Base-by-base conservation (phyloP, 2,329 filamentous ascomycete species). In the Phyllosticta capitalensis region DNA sequence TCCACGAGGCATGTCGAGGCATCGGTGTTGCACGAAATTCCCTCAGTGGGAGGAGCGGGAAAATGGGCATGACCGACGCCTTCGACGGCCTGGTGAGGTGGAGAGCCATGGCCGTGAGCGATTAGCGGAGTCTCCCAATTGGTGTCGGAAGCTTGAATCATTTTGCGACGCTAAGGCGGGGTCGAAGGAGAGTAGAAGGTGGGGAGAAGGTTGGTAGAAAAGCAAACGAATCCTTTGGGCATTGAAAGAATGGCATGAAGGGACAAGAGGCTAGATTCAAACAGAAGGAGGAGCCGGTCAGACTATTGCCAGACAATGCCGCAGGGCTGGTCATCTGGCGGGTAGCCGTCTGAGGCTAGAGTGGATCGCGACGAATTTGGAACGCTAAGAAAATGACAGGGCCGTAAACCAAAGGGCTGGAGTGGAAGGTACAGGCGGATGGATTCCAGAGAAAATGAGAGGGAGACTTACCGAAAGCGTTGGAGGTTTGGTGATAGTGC, bases 401-500 rank as follows among this genome's bases (percentile, higher is more conserved):
- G 24, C 48, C 30, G 5, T 38, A 14, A 1, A 1, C 9, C 9
- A 38, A 38, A 38, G 17, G 30, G 30, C 10, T n/a, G 19, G 26
- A 21, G n/a, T 19, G 17, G 14, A 50, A 20, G 20, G 14, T 7
- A 28, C 51, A 26, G n/a, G 30, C 9, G 9, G 51, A 54, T 1
- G 50, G n/a, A n/a, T n/a, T n/a, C n/a, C n/a, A n/a, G n/a, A n/a
- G n/a, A n/a, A n/a, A 21, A 4, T 19, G 12, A 51, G 38, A 17
- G 21, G 12, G 12, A 10, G 45, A 59, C 57, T 59, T 45, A 59
- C 57, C 57, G 53, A 55, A 59, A 48, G 45, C 52, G 57, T 55
- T 55, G 52, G 52, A 38, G n/a, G 52, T 30, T 7, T 48, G 52
- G 45, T 53, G 52, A 17, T 51, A 59, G 52, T 48, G 21, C 30